phyloP scores from a whole-genome alignment of 441 rosid species.

The Dalechampia spathulata region DNA sequence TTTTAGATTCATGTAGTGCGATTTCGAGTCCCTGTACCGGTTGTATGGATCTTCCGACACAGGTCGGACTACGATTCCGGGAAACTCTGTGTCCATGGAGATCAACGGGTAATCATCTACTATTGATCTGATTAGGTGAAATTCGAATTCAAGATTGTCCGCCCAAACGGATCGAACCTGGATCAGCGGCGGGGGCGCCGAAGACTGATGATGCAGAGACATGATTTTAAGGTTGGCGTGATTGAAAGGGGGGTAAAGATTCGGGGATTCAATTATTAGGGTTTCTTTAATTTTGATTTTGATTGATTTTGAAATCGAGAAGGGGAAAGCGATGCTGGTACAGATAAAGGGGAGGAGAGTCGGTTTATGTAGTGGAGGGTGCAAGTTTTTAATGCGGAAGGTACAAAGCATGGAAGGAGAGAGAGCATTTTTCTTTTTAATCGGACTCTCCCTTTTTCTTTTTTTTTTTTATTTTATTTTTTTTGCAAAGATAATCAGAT shows the following conservation, averaged over 20 bases:
- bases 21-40: constrained; percentile 21
- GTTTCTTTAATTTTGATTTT: neutral
- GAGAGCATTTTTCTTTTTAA: too few relatives aligned
- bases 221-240: neutral
- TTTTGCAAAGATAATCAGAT: too few relatives aligned
- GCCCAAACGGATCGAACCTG: constrained; percentile 44
- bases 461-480: too few relatives aligned
- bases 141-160: constrained; percentile 36
- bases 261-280: neutral
- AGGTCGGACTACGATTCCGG: constrained; percentile 42
- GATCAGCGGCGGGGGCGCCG: constrained; percentile 13
- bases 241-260: neutral
- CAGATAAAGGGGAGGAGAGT: neutral
- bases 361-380: neutral
- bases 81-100: constrained; percentile 69
- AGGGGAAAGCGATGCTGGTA: neutral
- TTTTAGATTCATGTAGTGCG: constrained; percentile 37
- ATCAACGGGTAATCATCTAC: constrained; percentile 37
- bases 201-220: constrained; percentile 1
- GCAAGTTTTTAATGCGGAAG: neutral
- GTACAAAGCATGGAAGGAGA: neutral
- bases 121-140: constrained; percentile 31
- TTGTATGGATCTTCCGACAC: constrained; percentile 5
- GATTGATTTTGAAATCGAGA: neutral
- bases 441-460: too few relatives aligned